Conservation (phyloP, 1,284 basidiomycete species). For the Coniophora puteana region DNA sequence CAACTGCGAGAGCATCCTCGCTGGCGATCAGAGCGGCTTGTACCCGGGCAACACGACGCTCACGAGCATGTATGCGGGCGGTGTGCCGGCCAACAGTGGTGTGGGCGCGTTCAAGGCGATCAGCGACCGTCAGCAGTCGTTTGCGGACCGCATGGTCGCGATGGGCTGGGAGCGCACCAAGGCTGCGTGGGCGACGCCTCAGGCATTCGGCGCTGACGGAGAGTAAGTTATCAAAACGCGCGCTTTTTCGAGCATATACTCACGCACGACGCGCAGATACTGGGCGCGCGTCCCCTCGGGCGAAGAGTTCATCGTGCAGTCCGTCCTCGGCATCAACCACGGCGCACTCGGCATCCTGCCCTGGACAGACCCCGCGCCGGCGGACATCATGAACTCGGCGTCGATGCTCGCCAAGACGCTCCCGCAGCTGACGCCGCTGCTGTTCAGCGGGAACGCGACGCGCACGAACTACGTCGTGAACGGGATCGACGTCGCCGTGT, state of each 20-base stretch:
- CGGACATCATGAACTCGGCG: slow-evolving; percentile 55
- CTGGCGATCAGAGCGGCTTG: slow-evolving; percentile 20
- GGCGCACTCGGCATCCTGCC: slow-evolving; percentile 64
- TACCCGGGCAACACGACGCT: slow-evolving; percentile 20
- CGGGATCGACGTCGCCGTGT: slow-evolving; percentile 36
- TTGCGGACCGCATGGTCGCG: slow-evolving; percentile 48
- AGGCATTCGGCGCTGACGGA: slow-evolving; percentile 66
- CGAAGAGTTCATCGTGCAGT: slow-evolving; percentile 62
- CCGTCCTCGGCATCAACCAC: slow-evolving; percentile 66
- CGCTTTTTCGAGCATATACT: no score
- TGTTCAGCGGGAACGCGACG: slow-evolving; percentile 29
- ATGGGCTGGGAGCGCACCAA: slow-evolving; percentile 64
- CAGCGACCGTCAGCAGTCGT: slow-evolving; percentile 59
- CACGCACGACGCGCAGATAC: slow-evolving; percentile 40
- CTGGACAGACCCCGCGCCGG: slow-evolving; percentile 63
- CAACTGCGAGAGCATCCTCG: slow-evolving; percentile 38
- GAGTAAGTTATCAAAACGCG: slow-evolving; percentile 45
- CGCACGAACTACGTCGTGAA: slow-evolving; percentile 24
- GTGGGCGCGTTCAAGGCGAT: slow-evolving; percentile 56
- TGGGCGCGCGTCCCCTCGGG: slow-evolving; percentile 67
- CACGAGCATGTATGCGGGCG: slow-evolving; percentile 7
- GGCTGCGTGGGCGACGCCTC: slow-evolving; percentile 72
- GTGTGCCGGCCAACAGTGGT: slow-evolving; percentile 27
- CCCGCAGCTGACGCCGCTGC: slow-evolving; percentile 34
- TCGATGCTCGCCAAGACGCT: slow-evolving; percentile 48